Evolutionary conservation across 2,329 filamentous ascomycete species (phyloP), one percentile per base, ranked within the genome.

Genomic region (Nemania sp.): DNA sequence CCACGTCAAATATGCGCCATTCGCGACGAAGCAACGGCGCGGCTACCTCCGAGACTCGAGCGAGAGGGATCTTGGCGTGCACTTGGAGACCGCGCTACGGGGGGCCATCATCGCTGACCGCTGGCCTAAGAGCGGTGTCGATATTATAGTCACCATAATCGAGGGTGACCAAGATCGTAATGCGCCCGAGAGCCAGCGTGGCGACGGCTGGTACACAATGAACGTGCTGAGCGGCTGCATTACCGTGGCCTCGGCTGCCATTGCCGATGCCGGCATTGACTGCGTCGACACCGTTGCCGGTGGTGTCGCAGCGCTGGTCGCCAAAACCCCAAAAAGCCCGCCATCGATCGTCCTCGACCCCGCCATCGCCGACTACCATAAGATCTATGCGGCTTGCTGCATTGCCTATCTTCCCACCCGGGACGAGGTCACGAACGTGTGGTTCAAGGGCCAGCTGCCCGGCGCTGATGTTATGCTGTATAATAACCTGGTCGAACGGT

Each of bases 101-200:
- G 94, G 94, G 1, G 90, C 92, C 7, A 87, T 98, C 52, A 94
- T 98, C 71, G 92, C 92, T 13, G 93, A 97, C 73, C 83, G 94
- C 59, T 99, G 94, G 91, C 95, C 95, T n/a, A 99, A 99, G 81
- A 97, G 92, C 74, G 93, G 92, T 46, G 88, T 97, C n/a, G 95
- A 99, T 73, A 88, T 99, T 42, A 89, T 97, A 17, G 87, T 99
- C 50, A 97, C 92, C 0, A 87, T 99, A 50, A 81, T 99, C 17
- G 95, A 99, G 77, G 94, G 92, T 2, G 95, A 98, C 72, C 91
- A 97, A 73, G 90, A 94, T 77, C 83, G 74, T 74, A 84, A 75
- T 73, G 75, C 75, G 48, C 77, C 77, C 2, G 72, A 79, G 32
- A 77, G 78, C 21, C 76, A 79, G 67, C 80, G 78, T 9, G 83